Evolutionary conservation across 1,139 yeast species (phyloP).

Genomic region (Schwanniomyces etchellsii): DNA sequence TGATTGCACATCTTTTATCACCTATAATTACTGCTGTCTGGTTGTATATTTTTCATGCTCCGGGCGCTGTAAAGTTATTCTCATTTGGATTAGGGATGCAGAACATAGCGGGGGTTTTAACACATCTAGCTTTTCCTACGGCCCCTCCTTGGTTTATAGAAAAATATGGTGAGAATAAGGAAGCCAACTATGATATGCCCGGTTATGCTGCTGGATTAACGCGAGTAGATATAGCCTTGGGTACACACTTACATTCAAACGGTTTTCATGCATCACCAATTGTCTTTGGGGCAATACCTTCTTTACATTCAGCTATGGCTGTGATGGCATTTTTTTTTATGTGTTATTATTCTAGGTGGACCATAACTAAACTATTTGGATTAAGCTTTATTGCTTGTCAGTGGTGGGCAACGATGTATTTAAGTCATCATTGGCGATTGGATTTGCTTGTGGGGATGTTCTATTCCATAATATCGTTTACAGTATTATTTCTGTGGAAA

Average conservation of each 20-base stretch:
- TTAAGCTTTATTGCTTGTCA: constrained; percentile 43
- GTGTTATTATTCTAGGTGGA: constrained; percentile 36
- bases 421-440: constrained; percentile 67
- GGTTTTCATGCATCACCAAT: constrained; percentile 66
- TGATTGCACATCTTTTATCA: constrained; percentile 51
- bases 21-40: constrained; percentile 62
- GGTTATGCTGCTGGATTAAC: constrained; percentile 70
- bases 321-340: constrained; percentile 46
- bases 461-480: constrained; percentile 43
- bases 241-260: constrained; percentile 54
- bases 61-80: constrained; percentile 51
- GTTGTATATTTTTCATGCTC: constrained; percentile 61
- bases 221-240: constrained; percentile 57
- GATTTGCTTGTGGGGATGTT: constrained; percentile 51
- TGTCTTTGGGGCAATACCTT: constrained; percentile 68
- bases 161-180: constrained; percentile 48
- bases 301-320: constrained; percentile 63
- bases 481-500: constrained; percentile 21
- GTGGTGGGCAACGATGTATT: constrained; percentile 73
- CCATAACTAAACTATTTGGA: constrained; percentile 25
- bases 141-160: constrained; percentile 74
- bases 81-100: constrained; percentile 51
- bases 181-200: constrained; percentile 52
- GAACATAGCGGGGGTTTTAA: constrained; percentile 53
- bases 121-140: constrained; percentile 57